phyloP scores from a whole-genome alignment of 2,329 filamentous ascomycete species.

The Verticillium klebahnii region DNA sequence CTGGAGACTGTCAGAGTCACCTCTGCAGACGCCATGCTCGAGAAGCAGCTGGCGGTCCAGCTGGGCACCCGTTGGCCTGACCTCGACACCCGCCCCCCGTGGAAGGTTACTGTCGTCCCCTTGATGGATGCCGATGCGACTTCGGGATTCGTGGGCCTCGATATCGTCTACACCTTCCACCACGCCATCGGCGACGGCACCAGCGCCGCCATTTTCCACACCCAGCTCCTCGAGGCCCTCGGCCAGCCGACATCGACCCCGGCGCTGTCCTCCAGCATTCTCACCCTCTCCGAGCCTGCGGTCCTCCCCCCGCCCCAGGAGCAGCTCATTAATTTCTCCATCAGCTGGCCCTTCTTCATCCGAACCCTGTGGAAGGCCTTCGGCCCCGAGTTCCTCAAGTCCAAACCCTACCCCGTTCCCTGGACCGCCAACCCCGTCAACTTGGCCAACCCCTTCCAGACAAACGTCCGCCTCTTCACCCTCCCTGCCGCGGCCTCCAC shows the following conservation, averaged over 20 bases:
- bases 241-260: constrained; percentile 13
- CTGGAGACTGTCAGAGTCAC: constrained; percentile 14
- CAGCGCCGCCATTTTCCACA: constrained; percentile 44
- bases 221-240: constrained; percentile 37
- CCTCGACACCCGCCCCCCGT: constrained; percentile 35
- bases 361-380: constrained; percentile 33
- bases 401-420: constrained; percentile 13
- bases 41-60: constrained; percentile 26
- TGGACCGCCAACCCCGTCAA: constrained; percentile 35
- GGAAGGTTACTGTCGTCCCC: constrained; percentile 37
- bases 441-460: constrained; percentile 27
- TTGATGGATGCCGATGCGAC: constrained; percentile 7
- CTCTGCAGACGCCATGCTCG: constrained; percentile 13
- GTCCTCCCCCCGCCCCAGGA: constrained; percentile 35
- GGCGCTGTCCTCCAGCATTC: constrained; percentile 6
- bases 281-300: constrained; percentile 24
- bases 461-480: constrained; percentile 30
- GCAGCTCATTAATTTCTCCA: constrained; percentile 31
- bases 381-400: constrained; percentile 32
- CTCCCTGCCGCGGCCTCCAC: constrained; percentile 22
- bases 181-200: constrained; percentile 50
- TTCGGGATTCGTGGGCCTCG: constrained; percentile 19
- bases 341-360: constrained; percentile 35
- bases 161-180: constrained; percentile 45
- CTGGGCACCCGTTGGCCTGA: constrained; percentile 28